Percentiles rank a stretch among this genome's conserved stretches.
phyloP scores from a whole-genome alignment of 106 monocot genomes.

The Xerophyta viscosa region DNA sequence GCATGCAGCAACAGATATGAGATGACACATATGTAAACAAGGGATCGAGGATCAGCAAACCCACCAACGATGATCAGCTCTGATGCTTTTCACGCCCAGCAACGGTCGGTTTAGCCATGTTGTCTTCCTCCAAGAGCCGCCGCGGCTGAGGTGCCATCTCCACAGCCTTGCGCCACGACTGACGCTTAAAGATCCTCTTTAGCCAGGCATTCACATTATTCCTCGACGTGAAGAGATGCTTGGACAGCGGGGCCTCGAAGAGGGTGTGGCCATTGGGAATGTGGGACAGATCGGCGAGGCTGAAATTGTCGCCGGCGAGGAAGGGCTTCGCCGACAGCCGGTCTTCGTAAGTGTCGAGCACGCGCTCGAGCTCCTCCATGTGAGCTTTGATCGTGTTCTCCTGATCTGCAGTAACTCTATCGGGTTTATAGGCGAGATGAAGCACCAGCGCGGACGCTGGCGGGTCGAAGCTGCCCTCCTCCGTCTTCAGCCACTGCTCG shows the following conservation, averaged over 20 bases:
- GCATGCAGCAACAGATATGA: too few species aligned
- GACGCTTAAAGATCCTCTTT: conserved; percentile 17
- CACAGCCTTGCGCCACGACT: conserved; percentile 31
- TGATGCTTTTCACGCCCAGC: too few species aligned
- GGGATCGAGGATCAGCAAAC: too few species aligned
- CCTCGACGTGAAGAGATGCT: conserved; percentile 12
- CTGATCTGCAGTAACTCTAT: conserved; percentile 2
- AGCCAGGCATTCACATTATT: conserved; percentile 21
- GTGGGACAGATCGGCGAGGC: conserved; percentile 34
- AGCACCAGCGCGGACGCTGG: conserved; percentile 15
- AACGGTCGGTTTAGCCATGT: too few species aligned
- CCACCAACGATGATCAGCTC: too few species aligned
- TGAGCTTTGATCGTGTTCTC: conserved; percentile 10
- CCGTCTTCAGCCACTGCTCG: conserved; percentile 32
- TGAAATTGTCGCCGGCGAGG: conserved; percentile 32
- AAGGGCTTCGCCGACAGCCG: conserved; percentile 12
- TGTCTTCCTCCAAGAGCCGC: too few species aligned
- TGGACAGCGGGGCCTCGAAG: not conserved
- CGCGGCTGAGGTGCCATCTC: conserved; percentile 20
- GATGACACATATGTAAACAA: too few species aligned
- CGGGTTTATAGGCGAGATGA: conserved; percentile 11
- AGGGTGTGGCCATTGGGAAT: conserved; percentile 21
- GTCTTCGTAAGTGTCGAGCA: conserved; percentile 27
- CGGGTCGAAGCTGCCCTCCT: conserved; percentile 25
- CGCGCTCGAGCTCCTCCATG: conserved; percentile 9